Percentiles rank a stretch among this genome's conserved stretches.
Evolutionary conservation across 108 stramenopile genomes (phyloP).

Genomic region (Pseudonitzschia delicatissima): DNA sequence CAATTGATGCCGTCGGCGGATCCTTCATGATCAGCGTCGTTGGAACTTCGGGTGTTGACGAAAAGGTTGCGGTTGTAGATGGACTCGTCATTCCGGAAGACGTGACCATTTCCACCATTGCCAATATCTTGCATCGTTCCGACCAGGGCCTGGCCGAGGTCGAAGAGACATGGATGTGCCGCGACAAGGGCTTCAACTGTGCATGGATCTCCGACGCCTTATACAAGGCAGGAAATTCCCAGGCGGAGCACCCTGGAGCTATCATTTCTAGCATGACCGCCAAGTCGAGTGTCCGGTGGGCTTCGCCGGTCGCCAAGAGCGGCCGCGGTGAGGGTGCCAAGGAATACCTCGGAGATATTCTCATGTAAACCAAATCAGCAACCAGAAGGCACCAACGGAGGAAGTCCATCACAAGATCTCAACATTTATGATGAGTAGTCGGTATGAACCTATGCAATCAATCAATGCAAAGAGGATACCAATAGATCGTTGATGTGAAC

Average conservation of each 20-base stretch:
- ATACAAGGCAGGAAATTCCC: slow-evolving; percentile 80
- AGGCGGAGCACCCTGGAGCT: slow-evolving; percentile 78
- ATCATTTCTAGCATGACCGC: slow-evolving; percentile 78
- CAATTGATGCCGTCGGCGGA: slow-evolving; percentile 41
- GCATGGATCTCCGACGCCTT: slow-evolving; percentile 82
- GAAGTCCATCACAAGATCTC: no score
- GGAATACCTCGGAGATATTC: slow-evolving; percentile 89
- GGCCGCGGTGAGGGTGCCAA: slow-evolving; percentile 88
- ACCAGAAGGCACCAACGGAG: no score
- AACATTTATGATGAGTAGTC: no score
- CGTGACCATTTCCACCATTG: slow-evolving; percentile 53
- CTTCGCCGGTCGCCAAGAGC: slow-evolving; percentile 70
- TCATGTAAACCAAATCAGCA: slow-evolving; percentile 56
- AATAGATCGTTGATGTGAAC: no score
- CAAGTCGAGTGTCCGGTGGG: slow-evolving; percentile 81
- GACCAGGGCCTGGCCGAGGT: slow-evolving; percentile 83
- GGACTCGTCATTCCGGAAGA: slow-evolving; percentile 50
- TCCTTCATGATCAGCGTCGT: slow-evolving; percentile 57
- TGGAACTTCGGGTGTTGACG: slow-evolving; percentile 39
- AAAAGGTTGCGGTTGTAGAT: slow-evolving; percentile 41
- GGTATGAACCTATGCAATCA: no score
- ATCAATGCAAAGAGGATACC: no score
- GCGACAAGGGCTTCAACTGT: slow-evolving; percentile 81
- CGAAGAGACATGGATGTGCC: slow-evolving; percentile 83
- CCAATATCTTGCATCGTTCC: slow-evolving; percentile 56